Conservation (phyloP, 2,329 filamentous ascomycete genomes). For the Arthrobotrys sphaeroides region DNA sequence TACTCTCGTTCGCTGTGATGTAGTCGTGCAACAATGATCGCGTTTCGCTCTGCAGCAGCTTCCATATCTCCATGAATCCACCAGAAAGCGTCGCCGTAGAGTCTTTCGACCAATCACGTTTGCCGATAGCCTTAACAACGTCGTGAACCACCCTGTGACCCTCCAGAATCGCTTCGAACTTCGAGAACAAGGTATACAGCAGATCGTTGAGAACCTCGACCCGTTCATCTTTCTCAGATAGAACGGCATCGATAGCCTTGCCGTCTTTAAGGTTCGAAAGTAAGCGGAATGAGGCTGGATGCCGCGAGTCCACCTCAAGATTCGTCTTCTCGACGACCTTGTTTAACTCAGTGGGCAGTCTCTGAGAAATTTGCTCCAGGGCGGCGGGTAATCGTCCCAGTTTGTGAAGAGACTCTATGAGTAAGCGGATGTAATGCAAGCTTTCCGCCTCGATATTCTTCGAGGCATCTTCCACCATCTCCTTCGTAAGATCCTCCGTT, state of each 20-base stretch:
- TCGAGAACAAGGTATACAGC: constrained; percentile 89
- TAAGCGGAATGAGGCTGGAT: constrained; percentile 74
- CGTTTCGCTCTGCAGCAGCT: constrained; percentile 97
- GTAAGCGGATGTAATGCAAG: constrained; percentile 87
- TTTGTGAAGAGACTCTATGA: constrained; percentile 90
- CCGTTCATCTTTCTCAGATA: constrained; percentile 77
- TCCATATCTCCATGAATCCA: constrained; percentile 97
- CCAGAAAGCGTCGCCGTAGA: constrained; percentile 74
- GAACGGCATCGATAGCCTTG: constrained; percentile 69
- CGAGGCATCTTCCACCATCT: constrained; percentile 81
- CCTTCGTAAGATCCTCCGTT: constrained; percentile 68
- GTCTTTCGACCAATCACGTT: constrained; percentile 74
- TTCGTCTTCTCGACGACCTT: constrained; percentile 94
- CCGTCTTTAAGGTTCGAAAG: constrained; percentile 62
- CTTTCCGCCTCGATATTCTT: constrained; percentile 96
- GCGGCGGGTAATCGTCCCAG: constrained; percentile 85
- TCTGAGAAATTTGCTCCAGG: constrained; percentile 88
- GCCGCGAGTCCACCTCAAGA: constrained; percentile 88
- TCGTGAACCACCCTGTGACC: constrained; percentile 94
- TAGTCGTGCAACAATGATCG: constrained; percentile 94
- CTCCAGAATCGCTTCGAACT: constrained; percentile 96
- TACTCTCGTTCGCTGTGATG: constrained; percentile 79
- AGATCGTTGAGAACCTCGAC: constrained; percentile 90
- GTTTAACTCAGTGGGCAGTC: constrained; percentile 92
- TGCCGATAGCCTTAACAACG: constrained; percentile 84